These are phyloP conservation scores for Trichocladium antarcticum DNA, from an alignment of 495 filamentous ascomycete genomes.

Conservation along the genomic window DNA sequence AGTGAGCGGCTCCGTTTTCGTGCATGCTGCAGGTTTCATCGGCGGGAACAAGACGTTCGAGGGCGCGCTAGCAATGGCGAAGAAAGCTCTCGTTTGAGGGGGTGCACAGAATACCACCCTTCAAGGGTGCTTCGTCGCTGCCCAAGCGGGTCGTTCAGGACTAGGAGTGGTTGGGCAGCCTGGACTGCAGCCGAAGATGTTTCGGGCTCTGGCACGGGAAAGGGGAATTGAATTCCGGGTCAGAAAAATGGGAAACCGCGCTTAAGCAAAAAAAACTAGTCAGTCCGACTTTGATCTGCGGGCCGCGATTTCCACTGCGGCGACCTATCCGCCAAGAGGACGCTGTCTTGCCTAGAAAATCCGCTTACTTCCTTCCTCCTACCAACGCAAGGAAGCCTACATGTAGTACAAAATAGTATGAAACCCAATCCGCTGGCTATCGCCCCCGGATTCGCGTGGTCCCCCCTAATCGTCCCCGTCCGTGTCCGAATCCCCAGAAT, in stretches of 20 bases:
- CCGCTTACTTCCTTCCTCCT: constrained; percentile 7
- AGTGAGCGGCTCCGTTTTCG: constrained; percentile 71
- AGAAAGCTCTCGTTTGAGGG: constrained; percentile 44
- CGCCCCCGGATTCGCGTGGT: neutral
- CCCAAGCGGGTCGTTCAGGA: constrained; percentile 10
- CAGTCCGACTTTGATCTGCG: neutral
- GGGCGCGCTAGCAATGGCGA: constrained; percentile 79
- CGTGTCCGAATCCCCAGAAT: neutral
- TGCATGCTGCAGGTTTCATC: constrained; percentile 92
- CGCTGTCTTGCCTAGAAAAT: neutral
- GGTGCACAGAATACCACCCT: neutral
- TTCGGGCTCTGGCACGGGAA: neutral
- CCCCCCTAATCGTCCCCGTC: neutral
- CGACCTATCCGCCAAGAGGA: too few relatives aligned
- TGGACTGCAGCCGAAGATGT: neutral
- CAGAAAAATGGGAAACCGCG: neutral
- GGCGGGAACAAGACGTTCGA: constrained; percentile 86
- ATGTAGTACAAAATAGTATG: constrained; percentile 11
- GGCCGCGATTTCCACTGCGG: too few relatives aligned
- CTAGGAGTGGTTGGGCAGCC: neutral
- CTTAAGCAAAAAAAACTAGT: neutral
- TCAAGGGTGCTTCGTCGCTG: neutral
- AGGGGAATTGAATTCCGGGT: neutral
- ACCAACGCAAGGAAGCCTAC: constrained; percentile 6
- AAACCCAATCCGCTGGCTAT: constrained; percentile 4